Percentiles rank a stretch among this genome's conserved stretches.
Evolutionary conservation across 176 grass and related monocot genomes (phyloP).

Genomic region (Rhynchospora pubera): DNA sequence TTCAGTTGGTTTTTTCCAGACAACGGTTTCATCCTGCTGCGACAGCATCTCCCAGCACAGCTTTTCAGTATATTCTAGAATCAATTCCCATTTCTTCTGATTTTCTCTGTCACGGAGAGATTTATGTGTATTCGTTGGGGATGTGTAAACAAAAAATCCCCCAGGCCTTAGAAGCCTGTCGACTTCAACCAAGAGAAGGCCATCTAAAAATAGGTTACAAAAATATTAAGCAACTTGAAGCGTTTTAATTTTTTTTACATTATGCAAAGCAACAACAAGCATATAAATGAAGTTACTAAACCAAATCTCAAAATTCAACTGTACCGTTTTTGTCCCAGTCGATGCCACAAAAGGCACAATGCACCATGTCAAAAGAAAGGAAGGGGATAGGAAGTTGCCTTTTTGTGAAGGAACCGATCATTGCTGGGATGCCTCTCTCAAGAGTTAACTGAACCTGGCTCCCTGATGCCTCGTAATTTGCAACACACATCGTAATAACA

Average conservation of each 20-base stretch:
- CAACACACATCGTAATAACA: conserved; percentile 88
- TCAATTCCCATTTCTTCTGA: conserved; percentile 71
- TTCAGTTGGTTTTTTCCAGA: conserved; percentile 78
- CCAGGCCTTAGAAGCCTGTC: conserved; percentile 83
- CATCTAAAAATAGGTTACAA: conserved; percentile 35
- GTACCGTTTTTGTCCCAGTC: conserved; percentile 85
- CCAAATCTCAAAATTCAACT: neutral
- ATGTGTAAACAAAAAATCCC: conserved; percentile 93
- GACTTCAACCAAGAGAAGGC: conserved; percentile 84
- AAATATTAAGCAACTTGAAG: neutral
- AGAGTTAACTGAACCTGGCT: conserved; percentile 96
- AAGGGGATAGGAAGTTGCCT: conserved; percentile 77
- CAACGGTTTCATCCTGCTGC: conserved; percentile 93
- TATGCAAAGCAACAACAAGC: neutral
- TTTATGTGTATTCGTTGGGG: conserved; percentile 78
- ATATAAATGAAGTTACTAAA: neutral
- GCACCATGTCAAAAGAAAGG: conserved; percentile 95
- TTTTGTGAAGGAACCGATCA: conserved; percentile 71
- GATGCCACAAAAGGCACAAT: conserved; percentile 77
- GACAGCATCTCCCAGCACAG: conserved; percentile 94
- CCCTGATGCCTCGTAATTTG: conserved; percentile 79
- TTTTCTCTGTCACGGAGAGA: conserved; percentile 83
- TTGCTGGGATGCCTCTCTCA: conserved; percentile 94
- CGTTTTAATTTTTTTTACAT: neutral
- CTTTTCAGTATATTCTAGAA: conserved; percentile 57